phyloP scores from a whole-genome alignment of 345 rosid species.

The Excoecaria agallocha region DNA sequence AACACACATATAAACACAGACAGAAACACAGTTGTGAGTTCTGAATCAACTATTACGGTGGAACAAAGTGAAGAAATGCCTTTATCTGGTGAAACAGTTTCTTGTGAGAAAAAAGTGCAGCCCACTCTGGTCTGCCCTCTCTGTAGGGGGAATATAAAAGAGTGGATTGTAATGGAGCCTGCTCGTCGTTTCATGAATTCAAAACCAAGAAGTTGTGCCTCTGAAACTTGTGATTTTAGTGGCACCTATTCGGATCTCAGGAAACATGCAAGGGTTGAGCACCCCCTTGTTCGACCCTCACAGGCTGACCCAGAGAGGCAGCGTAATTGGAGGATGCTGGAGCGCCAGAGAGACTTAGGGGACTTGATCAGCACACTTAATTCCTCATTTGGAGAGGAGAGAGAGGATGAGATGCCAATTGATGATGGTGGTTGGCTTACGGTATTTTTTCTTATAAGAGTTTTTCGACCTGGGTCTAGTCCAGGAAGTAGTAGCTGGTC shows the following conservation, averaged over 20 bases:
- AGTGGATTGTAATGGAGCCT: slow-evolving; percentile 66
- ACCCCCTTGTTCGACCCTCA: slow-evolving; percentile 82
- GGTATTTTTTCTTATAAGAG: slow-evolving; percentile 79
- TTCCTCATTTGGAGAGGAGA: slow-evolving; percentile 82
- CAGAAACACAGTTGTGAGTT: slow-evolving; percentile 19
- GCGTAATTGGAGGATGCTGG: slow-evolving; percentile 90
- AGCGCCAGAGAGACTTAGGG: slow-evolving; percentile 93
- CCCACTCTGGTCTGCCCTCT: slow-evolving; percentile 75
- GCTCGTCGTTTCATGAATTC: slow-evolving; percentile 86
- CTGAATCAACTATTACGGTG: slow-evolving; percentile 31
- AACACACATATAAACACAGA: slow-evolving; percentile 12
- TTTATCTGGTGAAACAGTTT: slow-evolving; percentile 13
- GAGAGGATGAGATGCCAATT: slow-evolving; percentile 54
- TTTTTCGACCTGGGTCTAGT: slow-evolving; percentile 67
- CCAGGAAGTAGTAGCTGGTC: slow-evolving; percentile 83
- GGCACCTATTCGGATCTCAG: slow-evolving; percentile 83
- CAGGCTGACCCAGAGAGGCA: slow-evolving; percentile 90
- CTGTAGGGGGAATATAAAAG: slow-evolving; percentile 82
- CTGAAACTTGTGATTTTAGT: slow-evolving; percentile 68
- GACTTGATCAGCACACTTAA: slow-evolving; percentile 89
- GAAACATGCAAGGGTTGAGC: slow-evolving; percentile 84
- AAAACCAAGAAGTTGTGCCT: slow-evolving; percentile 80
- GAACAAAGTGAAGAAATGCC: slow-evolving; percentile 39
- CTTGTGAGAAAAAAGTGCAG: slow-evolving; percentile 38
- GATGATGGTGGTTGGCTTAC: slow-evolving; percentile 85